Percentiles rank a stretch among this genome's conserved stretches.
Evolutionary conservation across 2,329 filamentous ascomycete species (phyloP).

Genomic region (Curvularia verruculosa): DNA sequence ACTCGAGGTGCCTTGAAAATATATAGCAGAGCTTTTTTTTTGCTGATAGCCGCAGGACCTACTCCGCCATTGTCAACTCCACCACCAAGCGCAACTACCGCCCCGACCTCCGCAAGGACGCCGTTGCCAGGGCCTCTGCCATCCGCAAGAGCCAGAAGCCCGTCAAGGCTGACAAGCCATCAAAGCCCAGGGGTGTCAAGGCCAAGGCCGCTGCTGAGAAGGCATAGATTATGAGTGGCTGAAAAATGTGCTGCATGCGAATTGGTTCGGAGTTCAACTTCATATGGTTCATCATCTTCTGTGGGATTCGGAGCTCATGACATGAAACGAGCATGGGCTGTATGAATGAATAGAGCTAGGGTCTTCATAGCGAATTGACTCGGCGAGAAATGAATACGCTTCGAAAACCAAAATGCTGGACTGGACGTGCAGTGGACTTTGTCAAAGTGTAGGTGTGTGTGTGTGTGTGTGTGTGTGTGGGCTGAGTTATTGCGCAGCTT

Average conservation of each 20-base stretch:
- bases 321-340: constrained; percentile 17
- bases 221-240: constrained; percentile 32
- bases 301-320: constrained; percentile 20
- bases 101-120: constrained; percentile 60
- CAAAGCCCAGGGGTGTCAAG: constrained; percentile 80
- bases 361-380: constrained; percentile 20
- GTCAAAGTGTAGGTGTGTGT: no score
- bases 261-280: constrained; percentile 27
- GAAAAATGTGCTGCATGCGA: constrained; percentile 16
- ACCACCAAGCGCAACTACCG: constrained; percentile 86
- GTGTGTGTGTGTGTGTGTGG: no score
- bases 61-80: constrained; percentile 82
- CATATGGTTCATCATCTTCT: constrained; percentile 27
- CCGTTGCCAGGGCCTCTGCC: constrained; percentile 85
- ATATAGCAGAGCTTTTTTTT: background rate
- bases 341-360: constrained; percentile 16
- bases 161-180: constrained; percentile 74
- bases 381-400: constrained; percentile 19
- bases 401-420: constrained; percentile 17
- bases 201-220: constrained; percentile 68
- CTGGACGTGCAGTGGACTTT: background rate
- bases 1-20: background rate
- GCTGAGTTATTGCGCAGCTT: background rate
- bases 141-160: constrained; percentile 79
- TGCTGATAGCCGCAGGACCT: constrained; percentile 63